A percentile compares a stretch with the other conserved stretches of the same genome.
Conservation (phyloP, 306 rosid genomes). For the Sesbania bispinosa region DNA sequence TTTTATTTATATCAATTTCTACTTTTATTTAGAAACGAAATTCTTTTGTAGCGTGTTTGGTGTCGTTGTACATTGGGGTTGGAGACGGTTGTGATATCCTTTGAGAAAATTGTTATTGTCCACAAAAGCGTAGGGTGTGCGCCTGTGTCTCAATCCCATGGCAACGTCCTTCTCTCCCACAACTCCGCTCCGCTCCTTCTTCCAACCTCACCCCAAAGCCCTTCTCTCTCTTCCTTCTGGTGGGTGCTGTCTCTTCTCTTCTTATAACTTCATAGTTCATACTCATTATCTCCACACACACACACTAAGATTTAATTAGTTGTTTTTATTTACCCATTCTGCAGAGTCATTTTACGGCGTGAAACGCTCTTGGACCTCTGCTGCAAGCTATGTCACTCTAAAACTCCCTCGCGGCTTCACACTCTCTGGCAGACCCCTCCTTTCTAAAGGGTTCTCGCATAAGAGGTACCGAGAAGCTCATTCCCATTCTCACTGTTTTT, state of each 20-base stretch:
- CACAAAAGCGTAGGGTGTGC: not conserved
- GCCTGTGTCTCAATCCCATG: slow-evolving; percentile 34
- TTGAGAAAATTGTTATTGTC: slow-evolving; percentile 43
- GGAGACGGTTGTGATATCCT: too few relatives aligned
- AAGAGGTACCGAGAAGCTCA: slow-evolving; percentile 39
- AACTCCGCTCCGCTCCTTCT: slow-evolving; percentile 43
- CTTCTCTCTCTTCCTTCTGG: slow-evolving; percentile 42
- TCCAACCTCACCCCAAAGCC: slow-evolving; percentile 43
- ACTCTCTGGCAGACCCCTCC: slow-evolving; percentile 36
- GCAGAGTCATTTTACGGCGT: slow-evolving; percentile 40
- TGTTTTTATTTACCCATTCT: not conserved
- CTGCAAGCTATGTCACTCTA: slow-evolving; percentile 47
- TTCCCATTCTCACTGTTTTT: not conserved
- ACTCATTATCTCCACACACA: not conserved
- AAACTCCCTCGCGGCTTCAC: slow-evolving; percentile 23
- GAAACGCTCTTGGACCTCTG: slow-evolving; percentile 58
- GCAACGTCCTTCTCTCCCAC: slow-evolving; percentile 63
- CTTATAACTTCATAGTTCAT: not conserved
- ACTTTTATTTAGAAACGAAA: too few relatives aligned
- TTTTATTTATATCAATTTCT: too few relatives aligned
- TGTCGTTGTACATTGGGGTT: not conserved
- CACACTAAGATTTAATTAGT: not conserved
- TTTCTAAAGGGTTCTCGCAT: slow-evolving; percentile 26
- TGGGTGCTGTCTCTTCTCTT: slow-evolving; percentile 8
- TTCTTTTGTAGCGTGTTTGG: too few relatives aligned